A percentile compares a stretch with the other conserved stretches of the same genome.
phyloP scores from a whole-genome alignment of 805 yeast genomes.

The Yarrowia sp. region DNA sequence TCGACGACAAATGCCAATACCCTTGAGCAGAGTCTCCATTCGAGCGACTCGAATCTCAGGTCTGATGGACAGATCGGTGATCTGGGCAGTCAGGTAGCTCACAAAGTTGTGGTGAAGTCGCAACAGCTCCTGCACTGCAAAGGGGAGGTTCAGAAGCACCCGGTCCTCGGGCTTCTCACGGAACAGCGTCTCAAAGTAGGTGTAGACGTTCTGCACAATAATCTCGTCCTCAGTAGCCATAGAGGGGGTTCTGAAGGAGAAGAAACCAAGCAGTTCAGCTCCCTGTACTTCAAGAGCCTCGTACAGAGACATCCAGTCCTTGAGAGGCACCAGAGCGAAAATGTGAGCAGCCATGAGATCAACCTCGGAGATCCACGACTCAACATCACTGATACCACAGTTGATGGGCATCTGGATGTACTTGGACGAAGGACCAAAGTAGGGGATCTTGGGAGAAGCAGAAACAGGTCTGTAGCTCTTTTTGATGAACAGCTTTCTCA shows the following conservation, averaged over 20 bases:
- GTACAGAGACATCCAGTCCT: slow-evolving; percentile 81
- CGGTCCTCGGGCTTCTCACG: slow-evolving; percentile 55
- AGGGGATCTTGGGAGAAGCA: slow-evolving; percentile 44
- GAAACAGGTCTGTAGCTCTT: slow-evolving; percentile 50
- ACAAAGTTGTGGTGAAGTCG: slow-evolving; percentile 72
- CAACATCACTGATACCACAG: slow-evolving; percentile 51
- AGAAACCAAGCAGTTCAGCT: slow-evolving; percentile 63
- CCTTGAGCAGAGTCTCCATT: slow-evolving; percentile 71
- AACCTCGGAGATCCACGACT: slow-evolving; percentile 65
- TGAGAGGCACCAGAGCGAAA: slow-evolving; percentile 62
- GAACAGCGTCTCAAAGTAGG: slow-evolving; percentile 68
- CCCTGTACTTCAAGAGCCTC: slow-evolving; percentile 76
- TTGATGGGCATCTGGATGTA: slow-evolving; percentile 39
- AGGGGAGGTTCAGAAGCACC: slow-evolving; percentile 64
- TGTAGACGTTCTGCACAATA: slow-evolving; percentile 69
- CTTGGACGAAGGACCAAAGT: slow-evolving; percentile 40
- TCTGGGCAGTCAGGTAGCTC: slow-evolving; percentile 66
- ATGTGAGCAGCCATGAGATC: slow-evolving; percentile 67
- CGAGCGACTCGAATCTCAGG: slow-evolving; percentile 66
- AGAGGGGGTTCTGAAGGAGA: slow-evolving; percentile 55
- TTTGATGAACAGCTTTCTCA: slow-evolving; percentile 64
- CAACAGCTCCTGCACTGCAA: slow-evolving; percentile 69
- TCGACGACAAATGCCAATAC: slow-evolving; percentile 67
- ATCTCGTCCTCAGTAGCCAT: slow-evolving; percentile 61
- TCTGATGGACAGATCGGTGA: slow-evolving; percentile 66